phyloP scores from a whole-genome alignment of 1,139 yeast genomes.

The Sugiyamaella sp. region DNA sequence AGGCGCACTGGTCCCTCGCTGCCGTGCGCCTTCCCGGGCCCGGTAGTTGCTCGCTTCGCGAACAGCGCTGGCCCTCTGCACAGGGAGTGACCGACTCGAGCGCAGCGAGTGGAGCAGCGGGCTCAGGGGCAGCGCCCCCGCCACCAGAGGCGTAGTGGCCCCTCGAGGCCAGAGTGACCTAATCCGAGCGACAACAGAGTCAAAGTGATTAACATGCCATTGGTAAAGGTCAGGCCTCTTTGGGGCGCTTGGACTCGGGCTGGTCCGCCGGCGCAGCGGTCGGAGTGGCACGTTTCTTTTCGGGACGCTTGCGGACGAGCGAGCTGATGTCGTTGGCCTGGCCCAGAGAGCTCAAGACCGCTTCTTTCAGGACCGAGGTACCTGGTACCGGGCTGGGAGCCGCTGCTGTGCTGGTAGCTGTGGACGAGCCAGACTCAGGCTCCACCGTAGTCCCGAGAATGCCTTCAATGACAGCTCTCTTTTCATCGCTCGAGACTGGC shows the following conservation, averaged over 20 bases:
- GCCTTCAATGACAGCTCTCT: constrained; percentile 62
- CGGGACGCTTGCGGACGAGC: constrained; percentile 51
- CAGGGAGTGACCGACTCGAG: background rate
- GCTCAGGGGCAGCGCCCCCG: background rate
- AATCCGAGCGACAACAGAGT: background rate
- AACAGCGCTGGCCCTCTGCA: no score
- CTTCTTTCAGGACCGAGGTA: constrained; percentile 27
- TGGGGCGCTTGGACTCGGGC: constrained; percentile 2
- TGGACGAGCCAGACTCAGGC: constrained; percentile 33
- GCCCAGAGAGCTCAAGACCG: constrained; percentile 26
- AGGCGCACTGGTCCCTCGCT: no score
- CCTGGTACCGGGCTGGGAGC: constrained; percentile 18
- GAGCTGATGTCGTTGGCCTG: constrained; percentile 59
- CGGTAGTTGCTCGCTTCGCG: no score
- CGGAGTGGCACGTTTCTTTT: constrained; percentile 12
- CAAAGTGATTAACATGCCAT: no score
- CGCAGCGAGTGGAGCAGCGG: background rate
- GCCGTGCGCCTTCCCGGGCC: no score
- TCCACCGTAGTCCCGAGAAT: constrained; percentile 54
- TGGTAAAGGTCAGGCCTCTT: background rate
- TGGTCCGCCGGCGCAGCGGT: background rate
- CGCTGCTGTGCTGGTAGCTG: constrained; percentile 24
- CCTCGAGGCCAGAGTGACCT: background rate
- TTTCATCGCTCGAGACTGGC: constrained; percentile 56
- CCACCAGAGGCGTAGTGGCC: background rate